Percentiles rank a stretch among this genome's conserved stretches.
Conservation (phyloP, 1,284 basidiomycete genomes). For the Sporisorium sorghi region DNA sequence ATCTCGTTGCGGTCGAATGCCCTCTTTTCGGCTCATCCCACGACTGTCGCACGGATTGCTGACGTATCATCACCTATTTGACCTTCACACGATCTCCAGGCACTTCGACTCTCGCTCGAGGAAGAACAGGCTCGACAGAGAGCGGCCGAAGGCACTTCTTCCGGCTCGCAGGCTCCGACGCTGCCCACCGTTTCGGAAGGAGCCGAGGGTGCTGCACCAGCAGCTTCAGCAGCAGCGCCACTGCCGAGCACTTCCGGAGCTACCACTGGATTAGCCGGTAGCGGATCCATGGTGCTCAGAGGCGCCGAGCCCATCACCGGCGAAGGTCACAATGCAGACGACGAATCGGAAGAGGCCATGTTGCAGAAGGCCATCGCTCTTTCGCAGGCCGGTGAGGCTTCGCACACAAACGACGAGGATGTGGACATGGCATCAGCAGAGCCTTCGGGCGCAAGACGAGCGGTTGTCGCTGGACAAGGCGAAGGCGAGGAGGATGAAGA, state of each 20-base stretch:
- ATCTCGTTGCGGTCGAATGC: not conserved
- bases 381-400: constrained; percentile 44
- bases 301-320: constrained; percentile 64
- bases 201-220: constrained; percentile 17
- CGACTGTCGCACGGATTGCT: constrained; percentile 15
- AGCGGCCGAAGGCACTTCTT: constrained; percentile 52
- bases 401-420: constrained; percentile 49
- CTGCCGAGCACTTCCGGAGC: too few species aligned
- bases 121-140: constrained; percentile 88
- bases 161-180: constrained; percentile 42
- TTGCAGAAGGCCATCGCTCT: constrained; percentile 61
- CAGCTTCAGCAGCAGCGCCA: constrained; percentile 18
- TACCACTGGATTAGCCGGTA: constrained; percentile 46
- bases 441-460: constrained; percentile 29
- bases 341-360: constrained; percentile 64
- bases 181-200: constrained; percentile 55
- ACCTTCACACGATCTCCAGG: constrained; percentile 73
- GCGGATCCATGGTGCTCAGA: constrained; percentile 59
- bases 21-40: not conserved
- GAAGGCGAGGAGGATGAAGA: constrained; percentile 67
- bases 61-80: constrained; percentile 10
- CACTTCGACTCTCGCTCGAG: constrained; percentile 95
- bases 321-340: constrained; percentile 51
- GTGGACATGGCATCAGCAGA: constrained; percentile 58
- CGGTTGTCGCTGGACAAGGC: constrained; percentile 51